Evolutionary conservation across 148 eudicot species (phyloP).

Genomic region (Chenopodium album): DNA sequence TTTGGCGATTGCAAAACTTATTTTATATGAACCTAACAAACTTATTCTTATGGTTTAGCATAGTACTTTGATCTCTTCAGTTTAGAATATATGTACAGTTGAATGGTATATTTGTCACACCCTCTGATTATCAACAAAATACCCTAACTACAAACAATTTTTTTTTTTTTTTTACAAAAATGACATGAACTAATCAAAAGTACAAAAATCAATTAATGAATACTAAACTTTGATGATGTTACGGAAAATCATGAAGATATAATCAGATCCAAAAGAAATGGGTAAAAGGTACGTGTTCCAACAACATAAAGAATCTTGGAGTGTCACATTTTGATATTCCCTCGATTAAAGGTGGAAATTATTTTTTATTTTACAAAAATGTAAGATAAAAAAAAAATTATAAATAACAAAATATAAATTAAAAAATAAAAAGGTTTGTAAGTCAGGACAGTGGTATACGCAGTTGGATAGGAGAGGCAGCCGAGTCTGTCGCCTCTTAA

Average conservation of each 20-base stretch:
- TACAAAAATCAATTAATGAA: not conserved
- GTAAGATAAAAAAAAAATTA: no score
- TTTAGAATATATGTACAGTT: not conserved
- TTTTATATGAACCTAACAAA: no score
- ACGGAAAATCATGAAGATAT: not conserved
- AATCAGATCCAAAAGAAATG: conserved; percentile 17
- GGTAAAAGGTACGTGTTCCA: conserved; percentile 17
- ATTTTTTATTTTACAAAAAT: no score
- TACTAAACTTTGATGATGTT: not conserved
- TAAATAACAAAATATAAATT: no score
- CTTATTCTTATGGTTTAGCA: not conserved
- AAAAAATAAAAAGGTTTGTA: no score
- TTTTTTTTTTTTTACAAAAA: no score
- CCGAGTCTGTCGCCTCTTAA: conserved; percentile 34
- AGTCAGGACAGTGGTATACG: conserved; percentile 33
- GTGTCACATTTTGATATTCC: conserved; percentile 17
- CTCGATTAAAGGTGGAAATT: conserved; percentile 13
- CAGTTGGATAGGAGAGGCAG: conserved; percentile 16
- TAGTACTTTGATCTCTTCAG: not conserved
- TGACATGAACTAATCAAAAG: not conserved
- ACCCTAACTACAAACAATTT: not conserved
- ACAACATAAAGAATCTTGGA: conserved; percentile 26
- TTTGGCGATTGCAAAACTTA: no score
- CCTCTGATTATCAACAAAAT: conserved; percentile 1
- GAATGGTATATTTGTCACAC: conserved; percentile 29